Evolutionary conservation across 1,284 basidiomycete genomes (phyloP).

Genomic region (Pholiota adiposa): DNA sequence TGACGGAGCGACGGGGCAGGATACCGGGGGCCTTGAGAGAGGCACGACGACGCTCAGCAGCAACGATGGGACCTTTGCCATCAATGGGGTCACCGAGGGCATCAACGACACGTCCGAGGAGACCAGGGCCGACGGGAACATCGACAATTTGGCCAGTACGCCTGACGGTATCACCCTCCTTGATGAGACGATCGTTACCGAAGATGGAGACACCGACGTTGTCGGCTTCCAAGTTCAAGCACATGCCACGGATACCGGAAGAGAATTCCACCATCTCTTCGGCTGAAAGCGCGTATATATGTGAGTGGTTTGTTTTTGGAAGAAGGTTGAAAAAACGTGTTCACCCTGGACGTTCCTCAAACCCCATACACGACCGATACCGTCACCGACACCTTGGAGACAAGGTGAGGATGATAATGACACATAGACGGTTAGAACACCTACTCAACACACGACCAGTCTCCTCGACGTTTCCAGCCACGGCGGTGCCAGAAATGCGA

Average conservation of each 20-base stretch:
- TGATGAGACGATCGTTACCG: constrained; percentile 99
- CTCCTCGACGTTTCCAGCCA: constrained; percentile 96
- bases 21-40: constrained; percentile 99
- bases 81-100: constrained; percentile 99
- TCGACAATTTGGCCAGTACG: constrained; percentile 99
- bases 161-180: constrained; percentile 99
- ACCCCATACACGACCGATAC: constrained; percentile 99
- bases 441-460: constrained; percentile 97
- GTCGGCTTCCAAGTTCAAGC: constrained; percentile 99
- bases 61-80: constrained; percentile 97
- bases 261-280: constrained; percentile 99
- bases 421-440: constrained; percentile 33
- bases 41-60: constrained; percentile 92
- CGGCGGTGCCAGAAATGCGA: constrained; percentile 91
- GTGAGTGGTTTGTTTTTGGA: constrained; percentile 15
- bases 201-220: constrained; percentile 99
- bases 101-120: constrained; percentile 98
- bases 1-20: constrained; percentile 97
- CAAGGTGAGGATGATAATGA: constrained; percentile 20
- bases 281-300: constrained; percentile 49
- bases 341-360: constrained; percentile 89
- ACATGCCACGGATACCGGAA: constrained; percentile 98
- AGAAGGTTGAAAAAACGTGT: constrained; percentile 23
- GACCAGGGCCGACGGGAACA: constrained; percentile 94
- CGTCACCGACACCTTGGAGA: constrained; percentile 92